Conservation (phyloP, 208 protist species). For the Spongospora subterranea region DNA sequence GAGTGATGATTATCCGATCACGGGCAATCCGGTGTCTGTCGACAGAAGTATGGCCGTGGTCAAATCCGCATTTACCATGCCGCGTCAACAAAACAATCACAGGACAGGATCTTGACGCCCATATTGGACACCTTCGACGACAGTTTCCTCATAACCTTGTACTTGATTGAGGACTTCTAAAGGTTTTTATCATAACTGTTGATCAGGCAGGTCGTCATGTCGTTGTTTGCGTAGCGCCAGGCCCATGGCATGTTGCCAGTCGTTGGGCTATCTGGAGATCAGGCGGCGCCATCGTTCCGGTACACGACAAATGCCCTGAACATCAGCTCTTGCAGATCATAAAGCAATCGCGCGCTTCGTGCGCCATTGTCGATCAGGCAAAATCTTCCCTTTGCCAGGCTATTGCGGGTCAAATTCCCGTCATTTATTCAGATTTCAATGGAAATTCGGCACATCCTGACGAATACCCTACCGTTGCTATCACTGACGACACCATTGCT, state of each 20-base stretch:
- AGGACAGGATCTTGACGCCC: too few species aligned
- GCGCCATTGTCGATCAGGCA: not conserved
- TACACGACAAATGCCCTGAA: not conserved
- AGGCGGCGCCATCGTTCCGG: slow-evolving; percentile 8
- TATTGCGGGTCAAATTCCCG: not conserved
- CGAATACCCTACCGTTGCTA: not conserved
- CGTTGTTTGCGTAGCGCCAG: not conserved
- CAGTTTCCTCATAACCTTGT: too few species aligned
- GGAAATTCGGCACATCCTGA: not conserved
- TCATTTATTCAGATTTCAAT: not conserved
- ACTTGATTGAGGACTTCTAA: too few species aligned
- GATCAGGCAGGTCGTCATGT: not conserved
- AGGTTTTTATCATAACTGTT: too few species aligned
- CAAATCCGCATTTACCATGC: too few species aligned
- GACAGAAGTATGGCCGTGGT: too few species aligned
- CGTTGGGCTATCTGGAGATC: slow-evolving; percentile 35
- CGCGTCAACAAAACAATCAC: too few species aligned
- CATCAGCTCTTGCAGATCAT: not conserved
- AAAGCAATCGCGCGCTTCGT: not conserved
- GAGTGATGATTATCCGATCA: too few species aligned
- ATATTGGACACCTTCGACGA: too few species aligned
- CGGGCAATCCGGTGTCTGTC: too few species aligned
- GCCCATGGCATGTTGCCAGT: not conserved
- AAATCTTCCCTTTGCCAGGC: not conserved
- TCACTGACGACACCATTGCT: not conserved